A percentile compares a stretch with the other conserved stretches of the same genome.
phyloP scores from a whole-genome alignment of 2,329 filamentous ascomycete genomes.

The Pseudogymnoascus sp. region DNA sequence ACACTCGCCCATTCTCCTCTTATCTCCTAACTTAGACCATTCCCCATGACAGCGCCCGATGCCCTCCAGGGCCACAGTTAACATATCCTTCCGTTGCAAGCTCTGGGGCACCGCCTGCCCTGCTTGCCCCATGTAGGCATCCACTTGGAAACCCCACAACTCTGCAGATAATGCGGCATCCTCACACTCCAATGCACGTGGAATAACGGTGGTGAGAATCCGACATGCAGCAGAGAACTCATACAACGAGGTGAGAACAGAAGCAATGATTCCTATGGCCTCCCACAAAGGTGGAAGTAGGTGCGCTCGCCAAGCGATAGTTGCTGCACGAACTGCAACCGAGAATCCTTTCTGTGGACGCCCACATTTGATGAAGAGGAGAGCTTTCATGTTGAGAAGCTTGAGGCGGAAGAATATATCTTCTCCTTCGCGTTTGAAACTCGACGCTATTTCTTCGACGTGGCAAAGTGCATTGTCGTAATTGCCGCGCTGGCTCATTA shows the following conservation, averaged over 20 bases:
- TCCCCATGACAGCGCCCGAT: constrained; percentile 44
- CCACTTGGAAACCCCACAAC: constrained; percentile 53
- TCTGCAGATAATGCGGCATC: constrained; percentile 49
- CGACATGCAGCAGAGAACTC: constrained; percentile 51
- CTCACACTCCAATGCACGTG: constrained; percentile 54
- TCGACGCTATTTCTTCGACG: constrained; percentile 44
- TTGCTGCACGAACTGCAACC: constrained; percentile 56
- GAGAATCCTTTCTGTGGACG: constrained; percentile 59
- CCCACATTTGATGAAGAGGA: constrained; percentile 51
- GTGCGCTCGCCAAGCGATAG: constrained; percentile 51
- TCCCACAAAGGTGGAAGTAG: constrained; percentile 55
- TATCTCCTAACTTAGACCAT: constrained; percentile 51
- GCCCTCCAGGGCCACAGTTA: constrained; percentile 42
- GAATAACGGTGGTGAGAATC: constrained; percentile 54
- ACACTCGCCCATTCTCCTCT: constrained; percentile 45
- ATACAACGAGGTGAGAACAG: constrained; percentile 50
- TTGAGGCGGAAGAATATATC: constrained; percentile 56
- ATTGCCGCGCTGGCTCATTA: constrained; percentile 45
- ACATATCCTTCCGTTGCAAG: constrained; percentile 38
- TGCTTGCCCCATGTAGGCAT: constrained; percentile 59
- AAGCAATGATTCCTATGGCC: constrained; percentile 48
- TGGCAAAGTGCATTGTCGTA: constrained; percentile 45
- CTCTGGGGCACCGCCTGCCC: constrained; percentile 33
- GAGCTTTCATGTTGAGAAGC: constrained; percentile 54
- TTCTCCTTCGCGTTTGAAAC: constrained; percentile 45